A percentile compares a stretch with the other conserved stretches of the same genome.
phyloP scores from a whole-genome alignment of 2,329 filamentous ascomycete species.

The Cadophora gregata region DNA sequence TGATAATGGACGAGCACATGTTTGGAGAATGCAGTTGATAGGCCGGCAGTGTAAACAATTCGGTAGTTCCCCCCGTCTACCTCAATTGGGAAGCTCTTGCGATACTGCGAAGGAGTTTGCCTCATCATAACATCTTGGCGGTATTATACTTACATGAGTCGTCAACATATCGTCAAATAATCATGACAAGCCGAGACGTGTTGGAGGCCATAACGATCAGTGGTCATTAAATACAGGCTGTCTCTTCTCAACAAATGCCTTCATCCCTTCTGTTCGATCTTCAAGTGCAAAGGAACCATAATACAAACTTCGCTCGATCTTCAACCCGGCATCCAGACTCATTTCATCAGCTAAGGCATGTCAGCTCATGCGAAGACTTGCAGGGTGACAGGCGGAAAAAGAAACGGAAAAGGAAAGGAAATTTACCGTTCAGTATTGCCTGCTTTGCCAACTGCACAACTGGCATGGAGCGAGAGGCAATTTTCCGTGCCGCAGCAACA shows the following conservation, averaged over 20 bases:
- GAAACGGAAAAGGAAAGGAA: conserved; percentile 23
- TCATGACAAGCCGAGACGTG: neutral
- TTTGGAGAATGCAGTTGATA: neutral
- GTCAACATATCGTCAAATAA: neutral
- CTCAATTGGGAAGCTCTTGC: neutral
- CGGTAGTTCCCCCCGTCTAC: neutral
- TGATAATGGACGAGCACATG: conserved; percentile 1
- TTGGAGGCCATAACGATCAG: neutral
- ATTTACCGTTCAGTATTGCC: conserved; percentile 49
- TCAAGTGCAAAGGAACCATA: conserved; percentile 44
- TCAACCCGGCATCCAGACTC: conserved; percentile 49
- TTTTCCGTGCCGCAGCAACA: conserved; percentile 47
- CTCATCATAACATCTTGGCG: neutral
- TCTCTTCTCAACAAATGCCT: conserved; percentile 65
- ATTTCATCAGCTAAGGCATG: conserved; percentile 49
- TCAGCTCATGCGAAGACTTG: neutral
- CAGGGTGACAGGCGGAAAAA: neutral
- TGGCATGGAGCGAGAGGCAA: conserved; percentile 49
- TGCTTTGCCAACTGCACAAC: conserved; percentile 52
- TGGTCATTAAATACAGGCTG: conserved; percentile 57
- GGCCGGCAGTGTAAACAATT: neutral
- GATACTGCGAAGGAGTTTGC: neutral
- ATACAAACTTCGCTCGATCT: conserved; percentile 47
- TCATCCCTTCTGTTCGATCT: conserved; percentile 65
- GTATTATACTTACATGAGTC: neutral